phyloP scores from a whole-genome alignment of 257 asterid genomes.

The Pogostemon cablin region DNA sequence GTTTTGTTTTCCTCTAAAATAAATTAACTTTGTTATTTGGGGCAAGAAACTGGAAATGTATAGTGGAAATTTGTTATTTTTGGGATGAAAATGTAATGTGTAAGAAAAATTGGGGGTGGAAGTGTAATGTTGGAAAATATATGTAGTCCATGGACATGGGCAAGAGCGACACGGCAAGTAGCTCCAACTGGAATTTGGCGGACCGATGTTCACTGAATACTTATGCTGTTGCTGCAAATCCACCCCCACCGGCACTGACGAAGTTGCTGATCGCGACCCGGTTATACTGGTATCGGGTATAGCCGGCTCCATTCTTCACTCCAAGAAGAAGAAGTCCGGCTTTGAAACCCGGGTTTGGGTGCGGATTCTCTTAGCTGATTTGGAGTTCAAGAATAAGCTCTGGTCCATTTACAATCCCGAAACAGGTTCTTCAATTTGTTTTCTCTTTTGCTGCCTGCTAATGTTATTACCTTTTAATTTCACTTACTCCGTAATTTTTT shows the following conservation, averaged over 20 bases:
- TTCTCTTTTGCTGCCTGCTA: not conserved
- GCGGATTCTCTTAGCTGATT: constrained; percentile 71
- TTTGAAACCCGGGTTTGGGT: constrained; percentile 87
- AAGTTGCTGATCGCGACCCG: constrained; percentile 71
- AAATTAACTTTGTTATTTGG: too few relatives aligned
- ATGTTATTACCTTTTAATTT: not conserved
- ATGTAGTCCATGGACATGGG: too few relatives aligned
- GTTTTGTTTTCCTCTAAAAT: too few relatives aligned
- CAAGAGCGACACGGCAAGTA: too few relatives aligned
- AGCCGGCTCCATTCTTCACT: constrained; percentile 79
- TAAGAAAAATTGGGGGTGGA: too few relatives aligned
- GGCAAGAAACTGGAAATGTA: too few relatives aligned
- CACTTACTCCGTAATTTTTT: not conserved
- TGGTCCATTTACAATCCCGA: constrained; percentile 77
- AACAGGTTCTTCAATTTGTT: constrained; percentile 38
- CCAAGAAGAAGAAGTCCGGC: constrained; percentile 66
- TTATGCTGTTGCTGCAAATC: constrained; percentile 42
- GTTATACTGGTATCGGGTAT: constrained; percentile 74
- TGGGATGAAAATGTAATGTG: too few relatives aligned
- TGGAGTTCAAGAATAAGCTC: constrained; percentile 76
- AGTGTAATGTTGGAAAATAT: too few relatives aligned
- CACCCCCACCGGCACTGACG: constrained; percentile 41
- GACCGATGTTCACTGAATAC: constrained; percentile 45
- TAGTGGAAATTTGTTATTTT: too few relatives aligned
- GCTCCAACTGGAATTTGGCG: too few relatives aligned